phyloP scores from a whole-genome alignment of 345 rosid genomes.

The Populus euphratica region DNA sequence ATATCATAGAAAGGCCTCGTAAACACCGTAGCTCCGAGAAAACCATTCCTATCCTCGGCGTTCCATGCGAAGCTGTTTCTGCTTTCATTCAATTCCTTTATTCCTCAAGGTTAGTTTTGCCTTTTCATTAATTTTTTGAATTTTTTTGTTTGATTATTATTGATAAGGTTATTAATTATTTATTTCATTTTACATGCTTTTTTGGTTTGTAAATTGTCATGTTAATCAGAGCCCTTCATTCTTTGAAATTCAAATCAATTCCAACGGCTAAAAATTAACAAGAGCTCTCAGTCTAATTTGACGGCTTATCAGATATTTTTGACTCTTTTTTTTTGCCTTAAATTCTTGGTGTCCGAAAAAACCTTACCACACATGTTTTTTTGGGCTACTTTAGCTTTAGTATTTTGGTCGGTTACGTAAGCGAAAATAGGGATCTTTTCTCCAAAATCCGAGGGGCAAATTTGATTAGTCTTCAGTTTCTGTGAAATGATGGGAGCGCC shows the following conservation, averaged over 20 bases:
- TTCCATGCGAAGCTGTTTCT: slow-evolving; percentile 73
- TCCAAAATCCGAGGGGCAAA: background rate
- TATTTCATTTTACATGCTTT: background rate
- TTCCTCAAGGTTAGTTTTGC: slow-evolving; percentile 51
- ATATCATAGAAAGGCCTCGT: slow-evolving; percentile 45
- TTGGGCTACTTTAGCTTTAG: background rate
- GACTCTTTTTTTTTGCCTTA: background rate
- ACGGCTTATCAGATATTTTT: slow-evolving; percentile 4
- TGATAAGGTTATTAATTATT: background rate
- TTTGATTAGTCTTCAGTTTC: background rate
- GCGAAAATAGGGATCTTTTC: background rate
- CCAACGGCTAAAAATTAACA: slow-evolving; percentile 8
- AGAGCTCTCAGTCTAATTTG: background rate
- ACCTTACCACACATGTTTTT: background rate
- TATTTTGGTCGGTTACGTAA: slow-evolving; percentile 11
- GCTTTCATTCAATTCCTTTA: slow-evolving; percentile 61
- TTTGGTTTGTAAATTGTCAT: too few relatives aligned
- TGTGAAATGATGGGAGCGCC: slow-evolving; percentile 12
- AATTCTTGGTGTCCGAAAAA: background rate
- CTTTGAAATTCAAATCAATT: slow-evolving; percentile 10
- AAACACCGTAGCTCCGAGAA: slow-evolving; percentile 50
- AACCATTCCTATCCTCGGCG: slow-evolving; percentile 70
- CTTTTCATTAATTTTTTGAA: background rate
- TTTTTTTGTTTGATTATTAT: background rate
- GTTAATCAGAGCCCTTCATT: slow-evolving; percentile 12